Evolutionary conservation across 2,329 filamentous ascomycete genomes (phyloP), one percentile per base, ranked within the genome.

Genomic region (Hysterium pulicare): DNA sequence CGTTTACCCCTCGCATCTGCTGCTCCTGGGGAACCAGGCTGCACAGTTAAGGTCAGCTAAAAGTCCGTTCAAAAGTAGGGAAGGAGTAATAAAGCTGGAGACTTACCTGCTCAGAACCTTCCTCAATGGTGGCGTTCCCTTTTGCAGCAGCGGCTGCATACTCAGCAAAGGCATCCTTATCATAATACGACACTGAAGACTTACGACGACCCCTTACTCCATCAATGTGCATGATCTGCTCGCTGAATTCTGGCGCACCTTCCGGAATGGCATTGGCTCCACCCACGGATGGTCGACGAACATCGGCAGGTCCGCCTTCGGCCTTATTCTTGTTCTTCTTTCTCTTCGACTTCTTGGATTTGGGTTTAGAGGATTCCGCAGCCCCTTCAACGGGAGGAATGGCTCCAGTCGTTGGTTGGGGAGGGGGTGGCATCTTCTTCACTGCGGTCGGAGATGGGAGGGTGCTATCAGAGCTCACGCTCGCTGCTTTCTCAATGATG

Each of bases 241-340:
- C 35, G 38, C n/a, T 21, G 42, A 46, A 36, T 34, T 46, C 15
- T 21, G 17, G 13, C 22, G 16, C 38, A 28, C 45, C 42, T 9
- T 30, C 34, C 17, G 42, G 33, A n/a, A 16, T 26, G 33, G 53
- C 55, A 49, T 64, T 64, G 55, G 67, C 69, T 32, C 41, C 13
- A 17, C 17, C 21, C 10, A 16, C 7, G 8, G 37, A 10, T 9
- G 23, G 6, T 3, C n/a, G 15, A 46, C 60, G 57, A 35, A 56
- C 56, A 10, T 51, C 51, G 11, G 56, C 46, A 20, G 57, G 43
- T 13, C 44, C 44, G 33, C 54, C 21, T 15, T 7, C 21, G 16
- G 13, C 31, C 32, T 23, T 19, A 9, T 17, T 20, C 19, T 42
- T 42, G 13, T 42, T 42, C 24, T 42, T 42, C 28, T 41, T 41